Conservation (phyloP, 2,329 filamentous ascomycete genomes). For the Alternaria incomplexa region DNA sequence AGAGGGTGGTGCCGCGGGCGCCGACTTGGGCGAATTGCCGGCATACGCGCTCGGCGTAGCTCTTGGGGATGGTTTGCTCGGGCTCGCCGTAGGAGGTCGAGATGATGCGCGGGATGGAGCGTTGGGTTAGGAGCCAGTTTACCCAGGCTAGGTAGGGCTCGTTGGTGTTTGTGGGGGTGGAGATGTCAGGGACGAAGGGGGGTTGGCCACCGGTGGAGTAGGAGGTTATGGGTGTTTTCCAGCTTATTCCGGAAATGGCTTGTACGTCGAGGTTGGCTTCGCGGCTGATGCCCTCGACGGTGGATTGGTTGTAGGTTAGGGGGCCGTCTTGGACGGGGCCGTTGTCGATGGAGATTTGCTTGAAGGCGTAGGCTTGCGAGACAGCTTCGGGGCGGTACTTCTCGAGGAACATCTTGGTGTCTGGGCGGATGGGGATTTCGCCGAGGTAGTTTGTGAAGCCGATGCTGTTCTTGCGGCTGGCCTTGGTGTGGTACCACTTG, state of each 20-base stretch:
- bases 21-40: slow-evolving; percentile 69
- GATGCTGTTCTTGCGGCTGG: slow-evolving; percentile 53
- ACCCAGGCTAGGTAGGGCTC: slow-evolving; percentile 73
- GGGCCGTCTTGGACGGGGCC: slow-evolving; percentile 57
- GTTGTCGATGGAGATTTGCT: slow-evolving; percentile 62
- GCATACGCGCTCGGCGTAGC: slow-evolving; percentile 68
- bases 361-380: slow-evolving; percentile 61
- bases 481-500: slow-evolving; percentile 58
- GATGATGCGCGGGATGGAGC: slow-evolving; percentile 66
- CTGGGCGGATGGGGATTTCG: slow-evolving; percentile 59
- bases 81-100: slow-evolving; percentile 71
- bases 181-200: slow-evolving; percentile 58
- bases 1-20: slow-evolving; percentile 69
- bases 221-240: slow-evolving; percentile 61
- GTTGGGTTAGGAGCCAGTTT: slow-evolving; percentile 62
- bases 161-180: slow-evolving; percentile 61
- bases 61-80: slow-evolving; percentile 67
- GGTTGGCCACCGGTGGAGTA: slow-evolving; percentile 67
- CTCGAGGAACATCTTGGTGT: slow-evolving; percentile 63
- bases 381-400: slow-evolving; percentile 60
- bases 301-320: slow-evolving; percentile 41
- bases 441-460: slow-evolving; percentile 59
- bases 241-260: slow-evolving; percentile 63
- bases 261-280: slow-evolving; percentile 72
- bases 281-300: slow-evolving; percentile 42